phyloP scores from a whole-genome alignment of 1,284 basidiomycete genomes.

The Agaricales sp. region DNA sequence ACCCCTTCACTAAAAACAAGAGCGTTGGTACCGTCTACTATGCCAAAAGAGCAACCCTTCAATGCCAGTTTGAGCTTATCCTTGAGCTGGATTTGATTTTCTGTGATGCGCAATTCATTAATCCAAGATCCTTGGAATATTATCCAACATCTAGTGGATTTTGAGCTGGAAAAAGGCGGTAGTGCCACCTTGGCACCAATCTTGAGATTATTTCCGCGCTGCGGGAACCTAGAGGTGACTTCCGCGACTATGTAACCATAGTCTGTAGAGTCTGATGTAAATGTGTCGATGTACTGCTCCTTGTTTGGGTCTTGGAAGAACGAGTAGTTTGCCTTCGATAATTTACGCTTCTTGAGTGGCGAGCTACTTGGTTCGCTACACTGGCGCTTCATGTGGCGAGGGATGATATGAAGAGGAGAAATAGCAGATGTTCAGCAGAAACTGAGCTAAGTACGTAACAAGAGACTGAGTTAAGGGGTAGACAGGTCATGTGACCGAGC shows the following conservation, averaged over 20 bases:
- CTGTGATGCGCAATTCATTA: neutral
- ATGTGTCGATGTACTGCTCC: neutral
- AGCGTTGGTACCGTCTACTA: neutral
- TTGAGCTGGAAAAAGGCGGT: neutral
- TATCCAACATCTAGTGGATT: neutral
- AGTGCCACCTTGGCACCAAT: neutral
- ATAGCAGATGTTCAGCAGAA: no score
- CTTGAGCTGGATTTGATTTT: neutral
- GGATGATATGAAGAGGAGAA: no score
- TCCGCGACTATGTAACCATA: neutral
- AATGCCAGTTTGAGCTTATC: neutral
- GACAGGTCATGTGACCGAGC: neutral
- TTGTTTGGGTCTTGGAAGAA: neutral
- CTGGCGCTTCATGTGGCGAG: neutral
- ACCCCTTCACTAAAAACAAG: neutral
- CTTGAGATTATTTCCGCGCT: neutral
- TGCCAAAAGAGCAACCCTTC: neutral
- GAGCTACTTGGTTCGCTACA: neutral
- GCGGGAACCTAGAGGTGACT: neutral
- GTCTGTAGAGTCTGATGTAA: neutral
- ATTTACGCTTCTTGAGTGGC: neutral
- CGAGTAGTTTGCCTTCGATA: neutral
- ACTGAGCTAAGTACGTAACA: no score
- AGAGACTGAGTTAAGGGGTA: no score
- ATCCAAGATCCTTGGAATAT: neutral